Evolutionary conservation across 179 eudicot species (phyloP), one percentile per base, ranked within the genome.

Genomic region (Silene noctiflora): DNA sequence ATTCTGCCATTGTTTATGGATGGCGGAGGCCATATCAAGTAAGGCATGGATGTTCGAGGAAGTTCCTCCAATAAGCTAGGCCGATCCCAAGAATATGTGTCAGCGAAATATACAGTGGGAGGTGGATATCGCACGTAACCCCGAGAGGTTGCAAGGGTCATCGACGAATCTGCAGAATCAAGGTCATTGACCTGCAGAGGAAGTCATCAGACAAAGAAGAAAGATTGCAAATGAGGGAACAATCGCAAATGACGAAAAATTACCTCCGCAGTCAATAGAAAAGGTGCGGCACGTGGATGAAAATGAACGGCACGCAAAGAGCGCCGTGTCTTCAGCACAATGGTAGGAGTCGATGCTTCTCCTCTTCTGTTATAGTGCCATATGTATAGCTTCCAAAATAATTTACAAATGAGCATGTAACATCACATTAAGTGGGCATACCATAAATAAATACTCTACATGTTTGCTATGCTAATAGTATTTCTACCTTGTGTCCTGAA

Each of bases 231-330:
- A 60, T 7, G 29, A 63, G 12, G 80, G 65, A 39, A 22, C 17
- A 39, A 67, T 60, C 71, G 39, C 25, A 42, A n/a, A 14, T 6
- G 22, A 44, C 65, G 44, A n/a, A 55, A 24, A 58, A 42, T 53
- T 80, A 90, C 96, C 93, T 91, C 96, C 71, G 96, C 96, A 76
- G 98, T 94, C 75, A 94, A 79, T 75, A 94, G 88, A 79, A 90
- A 88, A 25, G 97, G 98, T 42, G 98, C 97, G 53, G 84, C 97
- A 74, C 92, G 96, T 12, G 98, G 98, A 81, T 91, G 98, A 83
- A 94, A 94, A 81, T 92, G 98, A 81, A 94, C 98, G 58, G 98
- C 98, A 75, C 98, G 91, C 76, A 94, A 91, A 7, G 98, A 94
- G 73, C 98, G 94, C 51, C 91, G 86, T 48, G 98, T 94, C 87